Evolutionary conservation across 192 early-diverging fungal genomes (phyloP).

Genomic region (Coemansia sp.): DNA sequence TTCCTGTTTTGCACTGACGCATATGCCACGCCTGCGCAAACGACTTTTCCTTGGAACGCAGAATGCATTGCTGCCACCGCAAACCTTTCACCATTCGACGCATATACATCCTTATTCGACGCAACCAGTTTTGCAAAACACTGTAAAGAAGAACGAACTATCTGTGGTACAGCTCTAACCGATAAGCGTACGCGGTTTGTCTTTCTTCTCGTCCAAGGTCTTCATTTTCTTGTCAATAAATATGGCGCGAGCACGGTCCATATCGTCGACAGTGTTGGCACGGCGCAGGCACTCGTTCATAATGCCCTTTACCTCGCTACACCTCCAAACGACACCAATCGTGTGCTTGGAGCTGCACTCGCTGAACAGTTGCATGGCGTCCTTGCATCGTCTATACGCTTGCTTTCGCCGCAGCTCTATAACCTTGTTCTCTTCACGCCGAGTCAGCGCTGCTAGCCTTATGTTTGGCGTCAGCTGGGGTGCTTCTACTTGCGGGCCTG

Average conservation of each 20-base stretch:
- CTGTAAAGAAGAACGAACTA: no score
- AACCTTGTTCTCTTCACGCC: slow-evolving; percentile 45
- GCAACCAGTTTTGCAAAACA: no score
- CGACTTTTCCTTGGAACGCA: no score
- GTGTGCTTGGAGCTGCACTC: slow-evolving; percentile 52
- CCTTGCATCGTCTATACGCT: slow-evolving; percentile 29
- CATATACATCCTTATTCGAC: no score
- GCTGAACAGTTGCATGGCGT: slow-evolving; percentile 36
- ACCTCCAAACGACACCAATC: slow-evolving; percentile 49
- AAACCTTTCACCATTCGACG: no score
- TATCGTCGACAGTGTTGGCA: slow-evolving; percentile 48
- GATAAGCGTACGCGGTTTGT: slow-evolving; percentile 49
- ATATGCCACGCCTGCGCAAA: no score
- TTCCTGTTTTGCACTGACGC: no score
- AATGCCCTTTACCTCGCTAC: slow-evolving; percentile 35
- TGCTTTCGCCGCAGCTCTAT: slow-evolving; percentile 50
- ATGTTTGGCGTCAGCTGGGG: slow-evolving; percentile 34
- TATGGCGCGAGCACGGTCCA: slow-evolving; percentile 44
- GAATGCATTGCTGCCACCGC: no score
- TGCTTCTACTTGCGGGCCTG: slow-evolving; percentile 32
- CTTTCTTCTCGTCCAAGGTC: slow-evolving; percentile 29
- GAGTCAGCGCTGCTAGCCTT: slow-evolving; percentile 35
- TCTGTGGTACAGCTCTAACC: no score
- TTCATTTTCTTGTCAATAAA: slow-evolving; percentile 30
- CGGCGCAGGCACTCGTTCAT: slow-evolving; percentile 57